phyloP scores from a whole-genome alignment of 441 rosid genomes.

The Capsella rubella region DNA sequence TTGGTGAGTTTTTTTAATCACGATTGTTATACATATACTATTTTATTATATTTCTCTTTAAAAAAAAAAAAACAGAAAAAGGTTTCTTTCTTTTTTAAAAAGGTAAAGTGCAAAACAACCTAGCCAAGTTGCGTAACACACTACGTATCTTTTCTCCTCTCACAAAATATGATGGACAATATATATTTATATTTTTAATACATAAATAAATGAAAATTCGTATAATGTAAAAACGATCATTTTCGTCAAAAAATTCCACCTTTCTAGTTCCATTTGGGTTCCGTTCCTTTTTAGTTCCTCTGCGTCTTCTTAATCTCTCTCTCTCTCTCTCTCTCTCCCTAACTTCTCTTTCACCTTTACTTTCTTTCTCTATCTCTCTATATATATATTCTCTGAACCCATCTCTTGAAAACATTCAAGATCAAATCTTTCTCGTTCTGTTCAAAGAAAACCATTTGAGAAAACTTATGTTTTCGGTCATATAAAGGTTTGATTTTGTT shows the following conservation, averaged over 20 bases:
- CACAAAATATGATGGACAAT: conserved; percentile 27
- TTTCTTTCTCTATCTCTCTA: conserved; percentile 37
- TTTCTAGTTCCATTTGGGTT: conserved; percentile 33
- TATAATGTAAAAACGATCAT: conserved; percentile 26
- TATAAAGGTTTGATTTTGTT: conserved; percentile 19
- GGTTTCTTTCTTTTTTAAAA: conserved; percentile 27
- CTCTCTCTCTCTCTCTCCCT: conserved; percentile 51
- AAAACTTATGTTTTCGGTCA: conserved; percentile 35
- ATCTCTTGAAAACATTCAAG: conserved; percentile 36
- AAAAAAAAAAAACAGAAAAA: conserved; percentile 6
- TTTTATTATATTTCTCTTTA: neutral
- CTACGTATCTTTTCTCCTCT: conserved; percentile 62
- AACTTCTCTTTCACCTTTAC: conserved; percentile 47
- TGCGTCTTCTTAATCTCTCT: conserved; percentile 45
- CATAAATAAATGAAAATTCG: neutral
- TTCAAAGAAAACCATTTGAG: conserved; percentile 15
- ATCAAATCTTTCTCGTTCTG: conserved; percentile 39
- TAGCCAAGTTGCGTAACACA: conserved; percentile 57
- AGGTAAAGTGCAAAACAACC: conserved; percentile 47
- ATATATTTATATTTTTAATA: neutral
- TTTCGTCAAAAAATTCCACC: conserved; percentile 30
- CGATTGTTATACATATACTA: neutral
- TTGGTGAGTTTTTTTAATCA: no score
- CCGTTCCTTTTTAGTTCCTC: conserved; percentile 56
- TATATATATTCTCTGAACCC: conserved; percentile 38